These are phyloP conservation scores for Magnolia sinica DNA, from an alignment of 164 flowering plant genomes.

Conservation along the genomic window DNA sequence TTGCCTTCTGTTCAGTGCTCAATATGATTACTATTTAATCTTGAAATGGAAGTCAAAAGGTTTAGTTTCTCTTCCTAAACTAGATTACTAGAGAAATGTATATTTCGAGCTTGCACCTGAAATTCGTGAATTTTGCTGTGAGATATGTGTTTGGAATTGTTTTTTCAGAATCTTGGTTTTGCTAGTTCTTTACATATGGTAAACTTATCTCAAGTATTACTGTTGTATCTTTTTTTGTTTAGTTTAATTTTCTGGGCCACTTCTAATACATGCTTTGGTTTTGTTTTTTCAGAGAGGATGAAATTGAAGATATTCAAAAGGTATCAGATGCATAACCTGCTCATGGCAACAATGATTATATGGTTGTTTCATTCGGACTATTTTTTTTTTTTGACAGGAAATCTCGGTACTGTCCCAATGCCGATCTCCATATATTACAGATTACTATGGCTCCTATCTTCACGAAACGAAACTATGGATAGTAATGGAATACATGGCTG, in stretches of 20 bases:
- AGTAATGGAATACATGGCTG: slow-evolving; percentile 99
- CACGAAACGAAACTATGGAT: slow-evolving; percentile 95
- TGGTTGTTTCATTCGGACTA: slow-evolving; percentile 5
- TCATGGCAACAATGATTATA: background rate
- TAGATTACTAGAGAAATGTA: background rate
- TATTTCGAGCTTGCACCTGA: background rate
- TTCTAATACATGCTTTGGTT: slow-evolving; percentile 4
- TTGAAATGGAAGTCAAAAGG: background rate
- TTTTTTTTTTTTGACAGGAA: slow-evolving; percentile 57
- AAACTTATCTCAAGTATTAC: background rate
- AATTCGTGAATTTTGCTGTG: background rate
- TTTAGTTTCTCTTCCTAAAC: background rate
- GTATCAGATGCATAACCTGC: slow-evolving; percentile 28
- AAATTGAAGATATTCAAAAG: slow-evolving; percentile 98
- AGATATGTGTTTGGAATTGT: background rate
- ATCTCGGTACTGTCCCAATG: slow-evolving; percentile 92
- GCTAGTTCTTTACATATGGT: background rate
- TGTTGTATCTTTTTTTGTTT: background rate
- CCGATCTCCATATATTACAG: slow-evolving; percentile 88
- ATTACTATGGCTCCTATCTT: slow-evolving; percentile 91
- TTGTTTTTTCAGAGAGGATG: slow-evolving; percentile 76
- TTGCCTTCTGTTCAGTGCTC: background rate
- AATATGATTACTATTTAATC: background rate
- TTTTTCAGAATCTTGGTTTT: background rate
- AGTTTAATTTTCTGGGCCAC: background rate